Evolutionary conservation across 441 rosid genomes (phyloP).

Genomic region (Gossypium lobatum): DNA sequence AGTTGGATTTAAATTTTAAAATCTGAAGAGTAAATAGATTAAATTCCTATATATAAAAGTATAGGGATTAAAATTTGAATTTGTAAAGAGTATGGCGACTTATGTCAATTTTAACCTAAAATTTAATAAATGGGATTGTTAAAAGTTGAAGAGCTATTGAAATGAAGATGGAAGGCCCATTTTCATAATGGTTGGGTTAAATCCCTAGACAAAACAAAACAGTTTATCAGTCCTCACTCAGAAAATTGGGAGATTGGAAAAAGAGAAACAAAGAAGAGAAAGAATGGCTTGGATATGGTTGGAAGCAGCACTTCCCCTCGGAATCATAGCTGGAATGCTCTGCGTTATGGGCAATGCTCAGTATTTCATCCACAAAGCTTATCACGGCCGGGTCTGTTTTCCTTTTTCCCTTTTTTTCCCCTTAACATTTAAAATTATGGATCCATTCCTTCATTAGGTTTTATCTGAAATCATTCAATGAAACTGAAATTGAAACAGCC

Average conservation of each 20-base stretch:
- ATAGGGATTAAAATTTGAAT: too few relatives aligned
- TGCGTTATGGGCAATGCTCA: constrained; percentile 79
- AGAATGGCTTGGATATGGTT: constrained; percentile 64
- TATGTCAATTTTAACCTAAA: too few relatives aligned
- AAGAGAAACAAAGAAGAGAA: background rate
- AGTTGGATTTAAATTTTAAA: too few relatives aligned
- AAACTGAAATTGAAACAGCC: constrained; percentile 41
- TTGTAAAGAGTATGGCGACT: too few relatives aligned
- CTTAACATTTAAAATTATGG: background rate
- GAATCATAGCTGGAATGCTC: constrained; percentile 92
- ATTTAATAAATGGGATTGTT: too few relatives aligned
- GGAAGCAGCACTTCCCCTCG: constrained; percentile 83
- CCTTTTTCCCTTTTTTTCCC: background rate
- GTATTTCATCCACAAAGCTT: constrained; percentile 82
- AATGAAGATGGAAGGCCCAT: background rate
- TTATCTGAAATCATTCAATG: background rate
- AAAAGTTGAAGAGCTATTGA: background rate
- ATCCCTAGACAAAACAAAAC: background rate
- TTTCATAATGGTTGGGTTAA: background rate
- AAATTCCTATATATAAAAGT: too few relatives aligned
- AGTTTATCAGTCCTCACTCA: background rate
- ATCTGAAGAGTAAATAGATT: too few relatives aligned
- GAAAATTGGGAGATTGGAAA: background rate
- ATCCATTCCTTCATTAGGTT: background rate
- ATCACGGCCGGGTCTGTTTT: constrained; percentile 65